These are phyloP conservation scores for Candida tibetensis DNA, from an alignment of 805 yeast species.

Conservation along the genomic window DNA sequence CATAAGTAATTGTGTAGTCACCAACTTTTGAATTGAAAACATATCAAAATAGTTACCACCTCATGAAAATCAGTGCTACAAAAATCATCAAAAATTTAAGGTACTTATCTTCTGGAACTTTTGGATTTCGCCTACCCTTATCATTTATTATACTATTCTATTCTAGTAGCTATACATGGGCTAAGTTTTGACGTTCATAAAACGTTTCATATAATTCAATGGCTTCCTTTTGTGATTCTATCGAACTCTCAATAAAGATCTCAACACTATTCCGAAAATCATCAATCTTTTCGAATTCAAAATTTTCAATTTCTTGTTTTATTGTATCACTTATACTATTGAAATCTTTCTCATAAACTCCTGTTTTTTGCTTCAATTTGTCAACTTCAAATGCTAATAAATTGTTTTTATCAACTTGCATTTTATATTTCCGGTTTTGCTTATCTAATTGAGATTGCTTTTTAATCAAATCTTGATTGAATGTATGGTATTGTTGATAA, in stretches of 20 bases:
- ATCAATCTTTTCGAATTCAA: slow-evolving; percentile 71
- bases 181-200: slow-evolving; percentile 50
- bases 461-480: slow-evolving; percentile 44
- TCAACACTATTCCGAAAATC: slow-evolving; percentile 90
- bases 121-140: too few species aligned
- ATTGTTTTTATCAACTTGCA: slow-evolving; percentile 62
- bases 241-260: slow-evolving; percentile 82
- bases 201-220: slow-evolving; percentile 88
- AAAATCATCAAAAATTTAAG: too few species aligned
- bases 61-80: too few species aligned
- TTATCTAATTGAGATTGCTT: slow-evolving; percentile 46
- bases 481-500: slow-evolving; percentile 40
- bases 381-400: slow-evolving; percentile 58
- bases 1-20: too few species aligned
- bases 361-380: slow-evolving; percentile 51
- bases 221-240: slow-evolving; percentile 90
- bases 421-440: slow-evolving; percentile 41
- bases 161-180: too few species aligned
- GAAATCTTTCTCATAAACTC: slow-evolving; percentile 55
- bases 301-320: slow-evolving; percentile 60
- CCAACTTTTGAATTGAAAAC: too few species aligned
- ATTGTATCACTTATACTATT: slow-evolving; percentile 64
- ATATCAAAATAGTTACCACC: too few species aligned
- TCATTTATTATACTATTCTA: too few species aligned
- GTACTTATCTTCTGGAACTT: too few species aligned